phyloP scores from a whole-genome alignment of 139 green algal genomes.

The Closterium sp. region DNA sequence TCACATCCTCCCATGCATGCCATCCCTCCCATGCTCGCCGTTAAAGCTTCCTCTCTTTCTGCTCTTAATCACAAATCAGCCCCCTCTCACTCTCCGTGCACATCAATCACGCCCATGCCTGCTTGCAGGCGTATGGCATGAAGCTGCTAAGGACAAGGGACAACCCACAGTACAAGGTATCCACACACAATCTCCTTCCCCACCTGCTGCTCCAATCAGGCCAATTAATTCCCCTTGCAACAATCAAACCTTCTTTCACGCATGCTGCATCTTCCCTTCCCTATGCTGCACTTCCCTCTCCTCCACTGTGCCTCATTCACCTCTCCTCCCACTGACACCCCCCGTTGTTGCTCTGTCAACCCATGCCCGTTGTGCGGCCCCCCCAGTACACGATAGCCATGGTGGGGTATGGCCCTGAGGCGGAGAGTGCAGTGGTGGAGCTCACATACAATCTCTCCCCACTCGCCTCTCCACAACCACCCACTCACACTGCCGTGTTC shows the following conservation, averaged over 20 bases:
- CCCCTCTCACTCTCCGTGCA: neutral
- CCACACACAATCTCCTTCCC: no score
- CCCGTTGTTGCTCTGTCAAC: neutral
- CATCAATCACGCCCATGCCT: neutral
- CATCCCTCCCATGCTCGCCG: no score
- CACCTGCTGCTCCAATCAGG: no score
- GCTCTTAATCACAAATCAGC: no score
- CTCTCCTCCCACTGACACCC: neutral
- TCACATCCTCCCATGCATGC: no score
- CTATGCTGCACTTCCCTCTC: constrained; percentile 77
- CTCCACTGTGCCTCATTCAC: constrained; percentile 70
- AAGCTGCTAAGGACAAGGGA: constrained; percentile 70
- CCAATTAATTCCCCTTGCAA: no score
- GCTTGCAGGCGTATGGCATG: constrained; percentile 64
- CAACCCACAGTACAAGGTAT: constrained; percentile 75
- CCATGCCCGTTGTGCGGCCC: neutral
- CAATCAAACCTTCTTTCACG: no score
- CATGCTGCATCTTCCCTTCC: constrained; percentile 39
- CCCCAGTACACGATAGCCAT: constrained; percentile 70
- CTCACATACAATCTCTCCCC: constrained; percentile 83
- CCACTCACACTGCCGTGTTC: neutral
- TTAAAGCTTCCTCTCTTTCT: no score
- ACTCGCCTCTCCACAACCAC: constrained; percentile 61
- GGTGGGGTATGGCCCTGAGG: constrained; percentile 77
- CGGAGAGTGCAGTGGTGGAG: constrained; percentile 68